phyloP scores from a whole-genome alignment of 306 rosid genomes.

The Sophora flavescens region DNA sequence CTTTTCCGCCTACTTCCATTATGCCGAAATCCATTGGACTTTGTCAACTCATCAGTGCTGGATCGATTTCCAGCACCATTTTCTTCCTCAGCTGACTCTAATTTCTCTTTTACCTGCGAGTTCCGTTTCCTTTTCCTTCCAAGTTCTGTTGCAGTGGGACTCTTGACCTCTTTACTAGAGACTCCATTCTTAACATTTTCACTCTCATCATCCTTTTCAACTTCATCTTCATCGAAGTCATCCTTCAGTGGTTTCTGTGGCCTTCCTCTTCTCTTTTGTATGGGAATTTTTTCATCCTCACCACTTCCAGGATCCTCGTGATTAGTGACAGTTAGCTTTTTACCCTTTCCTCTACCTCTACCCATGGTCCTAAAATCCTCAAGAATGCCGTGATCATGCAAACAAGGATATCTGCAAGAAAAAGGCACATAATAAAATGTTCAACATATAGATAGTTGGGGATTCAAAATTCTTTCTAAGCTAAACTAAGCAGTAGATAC shows the following conservation, averaged over 20 bases:
- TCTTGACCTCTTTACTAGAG: conserved; percentile 52
- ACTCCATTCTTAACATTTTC: conserved; percentile 57
- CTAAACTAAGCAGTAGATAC: neutral
- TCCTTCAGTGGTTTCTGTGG: conserved; percentile 63
- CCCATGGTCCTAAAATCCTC: conserved; percentile 63
- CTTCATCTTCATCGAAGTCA: conserved; percentile 59
- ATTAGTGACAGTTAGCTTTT: conserved; percentile 56
- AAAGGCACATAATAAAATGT: conserved; percentile 3
- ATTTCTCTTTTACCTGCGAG: conserved; percentile 53
- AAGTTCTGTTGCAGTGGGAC: conserved; percentile 49
- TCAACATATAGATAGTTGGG: conserved; percentile 6
- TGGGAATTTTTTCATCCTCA: conserved; percentile 63
- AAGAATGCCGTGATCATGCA: conserved; percentile 57
- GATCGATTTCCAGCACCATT: conserved; percentile 53
- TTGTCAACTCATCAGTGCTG: conserved; percentile 53
- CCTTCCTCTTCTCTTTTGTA: conserved; percentile 66
- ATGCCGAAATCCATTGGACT: conserved; percentile 78
- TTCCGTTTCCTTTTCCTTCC: conserved; percentile 66
- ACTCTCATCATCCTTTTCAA: conserved; percentile 54
- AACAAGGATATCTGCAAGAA: conserved; percentile 57
- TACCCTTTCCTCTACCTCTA: conserved; percentile 76
- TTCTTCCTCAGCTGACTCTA: conserved; percentile 58
- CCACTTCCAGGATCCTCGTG: conserved; percentile 59
- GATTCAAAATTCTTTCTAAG: conserved; percentile 30
- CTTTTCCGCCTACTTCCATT: conserved; percentile 88